Conservation (phyloP, 2,329 filamentous ascomycete genomes). For the Falciphora oryzae region DNA sequence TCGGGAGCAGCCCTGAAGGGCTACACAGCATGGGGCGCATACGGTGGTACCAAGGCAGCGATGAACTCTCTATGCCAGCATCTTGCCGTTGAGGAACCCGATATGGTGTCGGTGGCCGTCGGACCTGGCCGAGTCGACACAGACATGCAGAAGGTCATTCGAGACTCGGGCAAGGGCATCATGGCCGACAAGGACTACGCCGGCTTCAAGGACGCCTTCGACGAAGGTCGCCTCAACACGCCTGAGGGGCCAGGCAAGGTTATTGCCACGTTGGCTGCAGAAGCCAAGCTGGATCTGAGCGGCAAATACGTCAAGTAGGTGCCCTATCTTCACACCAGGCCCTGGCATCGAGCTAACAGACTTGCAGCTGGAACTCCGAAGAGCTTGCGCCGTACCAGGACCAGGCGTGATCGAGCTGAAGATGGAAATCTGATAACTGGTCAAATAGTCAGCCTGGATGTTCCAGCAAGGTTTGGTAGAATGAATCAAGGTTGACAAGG, state of each 20-base stretch:
- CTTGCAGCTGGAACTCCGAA: slow-evolving; percentile 43
- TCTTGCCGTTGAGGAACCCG: slow-evolving; percentile 68
- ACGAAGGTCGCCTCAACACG: slow-evolving; percentile 65
- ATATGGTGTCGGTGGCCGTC: slow-evolving; percentile 66
- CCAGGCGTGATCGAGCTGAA: slow-evolving; percentile 2
- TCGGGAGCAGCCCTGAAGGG: slow-evolving; percentile 66
- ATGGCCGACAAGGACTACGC: slow-evolving; percentile 56
- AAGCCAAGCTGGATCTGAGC: slow-evolving; percentile 60
- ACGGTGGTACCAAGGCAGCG: slow-evolving; percentile 78
- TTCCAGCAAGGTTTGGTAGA: slow-evolving; percentile 11
- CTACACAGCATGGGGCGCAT: slow-evolving; percentile 71
- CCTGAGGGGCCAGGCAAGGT: slow-evolving; percentile 83
- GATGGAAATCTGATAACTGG: slow-evolving; percentile 15
- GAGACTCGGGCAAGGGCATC: slow-evolving; percentile 48
- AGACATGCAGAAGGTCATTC: slow-evolving; percentile 79
- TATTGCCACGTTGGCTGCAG: slow-evolving; percentile 70
- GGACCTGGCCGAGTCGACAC: slow-evolving; percentile 81
- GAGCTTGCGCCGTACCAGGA: slow-evolving; percentile 50
- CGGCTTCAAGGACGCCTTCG: slow-evolving; percentile 63
- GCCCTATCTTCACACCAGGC: slow-evolving; percentile 15
- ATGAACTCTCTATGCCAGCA: slow-evolving; percentile 74
- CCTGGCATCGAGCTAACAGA: slow-evolving; percentile 15
- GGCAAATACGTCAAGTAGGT: slow-evolving; percentile 68
- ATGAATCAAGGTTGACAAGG: slow-evolving; percentile 17
- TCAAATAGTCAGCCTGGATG: slow-evolving; percentile 13